phyloP scores from a whole-genome alignment of 2,329 filamentous ascomycete genomes.

The Zarea fungicola region DNA sequence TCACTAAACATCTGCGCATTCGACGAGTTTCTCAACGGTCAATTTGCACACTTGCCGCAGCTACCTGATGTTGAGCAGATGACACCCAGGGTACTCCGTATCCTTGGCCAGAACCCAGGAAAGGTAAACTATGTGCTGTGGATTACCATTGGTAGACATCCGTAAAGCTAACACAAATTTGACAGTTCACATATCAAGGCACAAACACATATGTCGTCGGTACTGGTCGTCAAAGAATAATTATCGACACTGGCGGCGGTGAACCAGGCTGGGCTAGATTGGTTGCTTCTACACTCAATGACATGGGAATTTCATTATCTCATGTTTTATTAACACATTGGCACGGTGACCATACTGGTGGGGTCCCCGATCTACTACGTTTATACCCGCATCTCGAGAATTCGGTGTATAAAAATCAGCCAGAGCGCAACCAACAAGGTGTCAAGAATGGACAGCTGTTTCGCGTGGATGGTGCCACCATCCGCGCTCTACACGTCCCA shows the following conservation, averaged over 20 bases:
- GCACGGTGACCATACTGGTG: slow-evolving; percentile 67
- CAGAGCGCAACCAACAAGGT: slow-evolving; percentile 33
- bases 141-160: not conserved
- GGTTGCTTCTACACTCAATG: slow-evolving; percentile 22
- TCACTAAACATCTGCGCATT: slow-evolving; percentile 41
- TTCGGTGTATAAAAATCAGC: slow-evolving; percentile 53
- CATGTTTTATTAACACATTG: slow-evolving; percentile 64
- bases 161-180: not conserved
- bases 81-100: slow-evolving; percentile 35
- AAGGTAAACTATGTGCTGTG: slow-evolving; percentile 25
- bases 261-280: slow-evolving; percentile 50
- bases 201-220: slow-evolving; percentile 77
- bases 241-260: slow-evolving; percentile 71
- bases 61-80: slow-evolving; percentile 36
- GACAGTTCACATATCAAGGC: slow-evolving; percentile 52
- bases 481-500: slow-evolving; percentile 59
- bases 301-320: slow-evolving; percentile 24
- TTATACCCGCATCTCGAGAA: slow-evolving; percentile 16
- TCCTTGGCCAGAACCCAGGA: slow-evolving; percentile 40
- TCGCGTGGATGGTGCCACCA: slow-evolving; percentile 46
- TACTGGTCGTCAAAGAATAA: slow-evolving; percentile 52
- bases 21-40: slow-evolving; percentile 40
- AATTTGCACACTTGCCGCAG: slow-evolving; percentile 30
- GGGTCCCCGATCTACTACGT: slow-evolving; percentile 52
- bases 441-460: slow-evolving; percentile 47